Conservation (phyloP, 306 rosid genomes). For the Corylus americana region DNA sequence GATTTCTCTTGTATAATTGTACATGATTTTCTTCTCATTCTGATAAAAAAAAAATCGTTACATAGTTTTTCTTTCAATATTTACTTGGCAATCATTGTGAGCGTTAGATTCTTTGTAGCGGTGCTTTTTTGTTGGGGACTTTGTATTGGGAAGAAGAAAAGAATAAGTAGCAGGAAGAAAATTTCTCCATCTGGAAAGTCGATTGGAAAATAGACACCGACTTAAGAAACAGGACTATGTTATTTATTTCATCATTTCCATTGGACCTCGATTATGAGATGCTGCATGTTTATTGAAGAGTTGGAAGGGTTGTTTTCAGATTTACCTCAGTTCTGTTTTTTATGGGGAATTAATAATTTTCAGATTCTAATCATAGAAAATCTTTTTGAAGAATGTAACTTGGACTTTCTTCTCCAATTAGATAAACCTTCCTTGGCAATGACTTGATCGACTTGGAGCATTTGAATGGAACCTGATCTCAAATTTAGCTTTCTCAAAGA, state of each 20-base stretch:
- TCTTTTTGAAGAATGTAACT: not conserved
- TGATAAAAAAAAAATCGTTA: not conserved
- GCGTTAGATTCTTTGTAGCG: conserved; percentile 38
- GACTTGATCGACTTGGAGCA: not conserved
- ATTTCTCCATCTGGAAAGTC: conserved; percentile 18
- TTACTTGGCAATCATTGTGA: conserved; percentile 20
- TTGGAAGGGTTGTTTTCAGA: not conserved
- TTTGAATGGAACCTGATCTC: not conserved
- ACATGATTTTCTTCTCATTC: not conserved
- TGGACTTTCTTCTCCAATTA: not conserved
- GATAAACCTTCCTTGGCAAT: not conserved
- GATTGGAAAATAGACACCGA: conserved; percentile 7
- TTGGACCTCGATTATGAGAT: not conserved
- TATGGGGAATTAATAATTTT: not conserved
- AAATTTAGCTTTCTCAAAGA: not conserved
- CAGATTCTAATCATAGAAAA: not conserved
- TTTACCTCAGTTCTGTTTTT: not conserved
- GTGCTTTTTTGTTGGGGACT: conserved; percentile 20
- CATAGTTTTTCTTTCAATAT: not conserved
- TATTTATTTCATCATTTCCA: not conserved
- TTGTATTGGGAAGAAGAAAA: conserved; percentile 21
- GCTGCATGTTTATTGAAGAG: conserved; percentile 1
- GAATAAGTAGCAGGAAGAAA: conserved; percentile 17
- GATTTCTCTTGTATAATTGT: not conserved
- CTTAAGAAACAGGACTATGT: not conserved